Base-by-base conservation (phyloP, 768 basidiomycete genomes). In the Clitopilus passeckerianus region DNA sequence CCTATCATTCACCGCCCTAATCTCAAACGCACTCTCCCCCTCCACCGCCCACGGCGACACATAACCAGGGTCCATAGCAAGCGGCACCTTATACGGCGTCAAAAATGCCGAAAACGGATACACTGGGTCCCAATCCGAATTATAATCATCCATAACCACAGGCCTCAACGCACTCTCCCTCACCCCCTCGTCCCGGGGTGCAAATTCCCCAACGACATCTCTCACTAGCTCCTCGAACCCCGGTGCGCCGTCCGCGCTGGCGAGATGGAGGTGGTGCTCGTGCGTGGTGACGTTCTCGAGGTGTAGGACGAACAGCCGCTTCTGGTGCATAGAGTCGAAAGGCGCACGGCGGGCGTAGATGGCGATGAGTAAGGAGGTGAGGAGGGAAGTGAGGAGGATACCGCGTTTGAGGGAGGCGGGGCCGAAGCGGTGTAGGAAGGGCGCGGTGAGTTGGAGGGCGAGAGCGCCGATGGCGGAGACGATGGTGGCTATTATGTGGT, bases 31-130 rank as follows among this genome's bases (percentile, higher is more conserved):
- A 9, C 69, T 69, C 43, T 68, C 70, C 15, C 34, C 27, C 15
- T 60, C 56, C 22, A 73, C 62, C 14, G 63, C 18, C 82, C 79
- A 86, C 6, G 81, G 81, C 10, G 83, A 88, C 14, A 66, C 68
- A 66, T 87, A 86, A 8, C 62, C 70, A 0, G 75, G 66, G 34
- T 80, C 75, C 33, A 80, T 68, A 1, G 84, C 75, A 8, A 95
- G 74, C 9, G 85, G 79, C 34, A 98, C 82, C 69, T 89, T 91
- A 73, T 90, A 95, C 1, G 92, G 86, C 0, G 87, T 86, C 62
- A 98, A 75, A 75, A 97, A 95, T 85, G 85, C 75, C 2, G 89
- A 89, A 71, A 92, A 91, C 14, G 91, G 91, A 69, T 89, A 93
- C 37, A 95, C 67, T 1, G 85, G 75, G 70, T 96, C 93, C 94